phyloP scores from a whole-genome alignment of 371 early-diverging fungal genomes.

The Mortierella polycephala region DNA sequence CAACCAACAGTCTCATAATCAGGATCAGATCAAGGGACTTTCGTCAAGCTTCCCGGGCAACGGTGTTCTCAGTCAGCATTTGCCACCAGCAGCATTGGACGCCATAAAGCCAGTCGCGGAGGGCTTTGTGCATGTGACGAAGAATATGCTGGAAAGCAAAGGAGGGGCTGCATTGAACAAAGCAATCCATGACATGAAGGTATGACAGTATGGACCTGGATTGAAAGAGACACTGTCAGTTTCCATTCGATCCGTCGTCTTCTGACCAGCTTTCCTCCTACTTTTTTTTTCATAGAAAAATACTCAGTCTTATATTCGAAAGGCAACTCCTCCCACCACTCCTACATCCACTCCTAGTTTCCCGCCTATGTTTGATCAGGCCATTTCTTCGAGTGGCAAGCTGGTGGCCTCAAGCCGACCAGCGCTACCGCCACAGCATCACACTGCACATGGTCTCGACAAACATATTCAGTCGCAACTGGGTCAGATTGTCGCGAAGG shows the following conservation, averaged over 20 bases:
- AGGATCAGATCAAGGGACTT: slow-evolving; percentile 24
- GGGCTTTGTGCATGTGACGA: slow-evolving; percentile 64
- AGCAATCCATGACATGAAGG: slow-evolving; percentile 69
- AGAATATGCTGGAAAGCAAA: slow-evolving; percentile 67
- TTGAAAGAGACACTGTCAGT: neutral
- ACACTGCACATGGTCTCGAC: slow-evolving; percentile 13
- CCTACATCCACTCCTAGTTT: slow-evolving; percentile 17
- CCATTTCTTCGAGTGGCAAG: slow-evolving; percentile 21
- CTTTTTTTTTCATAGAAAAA: slow-evolving; percentile 35
- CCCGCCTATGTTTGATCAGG: slow-evolving; percentile 51
- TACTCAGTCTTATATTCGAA: slow-evolving; percentile 50
- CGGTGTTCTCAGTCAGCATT: slow-evolving; percentile 40
- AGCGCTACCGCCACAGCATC: slow-evolving; percentile 4
- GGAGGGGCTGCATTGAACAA: slow-evolving; percentile 61
- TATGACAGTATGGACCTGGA: slow-evolving; percentile 1
- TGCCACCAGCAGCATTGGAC: slow-evolving; percentile 49
- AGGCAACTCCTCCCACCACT: slow-evolving; percentile 16
- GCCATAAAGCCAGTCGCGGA: slow-evolving; percentile 56
- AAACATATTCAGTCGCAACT: slow-evolving; percentile 57
- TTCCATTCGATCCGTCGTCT: neutral
- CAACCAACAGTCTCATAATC: slow-evolving; percentile 17
- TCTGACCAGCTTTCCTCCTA: neutral
- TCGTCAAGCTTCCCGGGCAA: slow-evolving; percentile 25
- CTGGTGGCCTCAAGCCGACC: slow-evolving; percentile 29
- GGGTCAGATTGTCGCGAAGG: slow-evolving; percentile 64